phyloP scores from a whole-genome alignment of 148 eudicot genomes.

The Suaeda aralocaspica region DNA sequence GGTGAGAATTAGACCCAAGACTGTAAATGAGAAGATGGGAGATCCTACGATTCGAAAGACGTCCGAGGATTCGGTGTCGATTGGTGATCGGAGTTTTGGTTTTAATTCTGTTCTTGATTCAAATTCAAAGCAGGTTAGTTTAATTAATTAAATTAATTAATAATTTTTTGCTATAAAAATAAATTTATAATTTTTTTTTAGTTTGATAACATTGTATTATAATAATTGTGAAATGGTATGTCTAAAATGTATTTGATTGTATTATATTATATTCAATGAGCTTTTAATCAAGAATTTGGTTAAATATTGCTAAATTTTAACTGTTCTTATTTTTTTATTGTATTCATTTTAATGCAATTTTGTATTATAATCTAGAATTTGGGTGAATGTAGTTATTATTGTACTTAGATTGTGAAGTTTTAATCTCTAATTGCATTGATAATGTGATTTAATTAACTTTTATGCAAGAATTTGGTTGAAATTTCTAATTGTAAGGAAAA shows the following conservation, averaged over 20 bases:
- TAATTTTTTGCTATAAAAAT: too few relatives aligned
- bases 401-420: background rate
- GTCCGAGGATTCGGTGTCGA: conserved; percentile 46
- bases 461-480: too few relatives aligned
- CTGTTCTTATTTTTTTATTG: too few relatives aligned
- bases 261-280: too few relatives aligned
- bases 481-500: background rate
- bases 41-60: conserved; percentile 51
- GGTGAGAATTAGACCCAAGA: conserved; percentile 65
- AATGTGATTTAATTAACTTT: too few relatives aligned
- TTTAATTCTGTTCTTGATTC: conserved; percentile 76
- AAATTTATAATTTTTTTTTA: too few relatives aligned
- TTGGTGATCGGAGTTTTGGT: conserved; percentile 50
- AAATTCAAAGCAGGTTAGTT: conserved; percentile 69
- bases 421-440: background rate
- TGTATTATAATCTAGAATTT: too few relatives aligned
- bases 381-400: background rate
- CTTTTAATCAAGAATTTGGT: too few relatives aligned
- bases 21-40: conserved; percentile 43
- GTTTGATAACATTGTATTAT: background rate
- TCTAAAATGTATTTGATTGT: too few relatives aligned
- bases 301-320: too few relatives aligned
- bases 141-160: background rate
- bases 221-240: too few relatives aligned
- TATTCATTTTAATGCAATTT: too few relatives aligned